Conservation (phyloP, 495 filamentous ascomycete species). For the Chlorociboria aeruginascens region DNA sequence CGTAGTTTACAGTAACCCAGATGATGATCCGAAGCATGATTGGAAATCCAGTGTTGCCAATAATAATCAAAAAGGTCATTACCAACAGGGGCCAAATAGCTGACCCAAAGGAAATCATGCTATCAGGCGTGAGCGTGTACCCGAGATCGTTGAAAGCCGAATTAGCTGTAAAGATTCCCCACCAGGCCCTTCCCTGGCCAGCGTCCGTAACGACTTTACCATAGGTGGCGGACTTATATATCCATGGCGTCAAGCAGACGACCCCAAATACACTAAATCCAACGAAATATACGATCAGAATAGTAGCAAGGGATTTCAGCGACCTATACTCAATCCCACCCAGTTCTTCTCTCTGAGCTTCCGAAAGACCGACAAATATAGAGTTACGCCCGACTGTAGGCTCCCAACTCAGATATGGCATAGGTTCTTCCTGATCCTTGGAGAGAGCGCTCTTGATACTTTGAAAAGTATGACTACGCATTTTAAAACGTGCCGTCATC, state of each 20-base stretch:
- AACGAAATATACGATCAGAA: constrained; percentile 67
- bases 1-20: constrained; percentile 54
- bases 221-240: constrained; percentile 44
- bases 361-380: constrained; percentile 73
- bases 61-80: constrained; percentile 70
- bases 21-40: constrained; percentile 86
- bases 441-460: constrained; percentile 28
- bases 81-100: constrained; percentile 65
- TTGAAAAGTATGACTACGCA: constrained; percentile 19
- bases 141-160: constrained; percentile 87
- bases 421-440: constrained; percentile 35
- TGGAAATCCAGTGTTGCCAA: constrained; percentile 91
- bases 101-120: constrained; percentile 74
- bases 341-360: constrained; percentile 84
- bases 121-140: constrained; percentile 81
- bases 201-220: constrained; percentile 44
- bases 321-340: constrained; percentile 92
- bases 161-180: constrained; percentile 76
- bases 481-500: neutral
- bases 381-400: constrained; percentile 89
- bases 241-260: constrained; percentile 67
- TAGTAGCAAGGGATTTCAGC: constrained; percentile 68
- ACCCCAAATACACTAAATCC: constrained; percentile 65
- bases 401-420: constrained; percentile 87
- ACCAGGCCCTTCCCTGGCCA: constrained; percentile 66